Conservation (phyloP, 345 rosid genomes). For the Capsella bursapastoris region DNA sequence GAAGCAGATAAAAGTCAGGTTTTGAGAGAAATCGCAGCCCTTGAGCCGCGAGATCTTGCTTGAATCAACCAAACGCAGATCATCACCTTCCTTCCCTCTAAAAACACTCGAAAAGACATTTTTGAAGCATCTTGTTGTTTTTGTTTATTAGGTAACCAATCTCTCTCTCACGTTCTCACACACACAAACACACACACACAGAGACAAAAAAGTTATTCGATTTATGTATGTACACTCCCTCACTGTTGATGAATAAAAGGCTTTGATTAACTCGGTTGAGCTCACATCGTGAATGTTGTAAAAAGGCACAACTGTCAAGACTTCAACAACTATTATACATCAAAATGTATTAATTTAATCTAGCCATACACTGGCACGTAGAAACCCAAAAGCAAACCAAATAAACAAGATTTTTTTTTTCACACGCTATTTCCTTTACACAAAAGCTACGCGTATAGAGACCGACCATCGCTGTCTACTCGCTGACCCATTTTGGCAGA, state of each 20-base stretch:
- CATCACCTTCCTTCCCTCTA: constrained; percentile 33
- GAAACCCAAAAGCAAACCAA: background rate
- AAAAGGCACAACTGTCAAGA: background rate
- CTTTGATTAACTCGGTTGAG: constrained; percentile 11
- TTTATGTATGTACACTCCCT: constrained; percentile 32
- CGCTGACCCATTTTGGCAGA: constrained; percentile 30
- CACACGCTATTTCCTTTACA: constrained; percentile 8
- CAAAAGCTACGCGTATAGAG: constrained; percentile 28
- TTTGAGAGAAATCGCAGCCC: constrained; percentile 78
- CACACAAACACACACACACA: constrained; percentile 20
- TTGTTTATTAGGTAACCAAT: constrained; percentile 34
- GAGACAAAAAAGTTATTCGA: constrained; percentile 15
- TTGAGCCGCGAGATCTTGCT: constrained; percentile 54
- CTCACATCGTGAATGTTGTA: constrained; percentile 31
- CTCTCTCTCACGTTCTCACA: constrained; percentile 12
- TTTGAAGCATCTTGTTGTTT: constrained; percentile 42
- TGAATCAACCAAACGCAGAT: constrained; percentile 12
- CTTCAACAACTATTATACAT: constrained; percentile 26
- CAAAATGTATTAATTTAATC: constrained; percentile 1
- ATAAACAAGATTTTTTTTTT: background rate
- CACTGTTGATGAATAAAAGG: constrained; percentile 41
- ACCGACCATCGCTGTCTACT: constrained; percentile 13
- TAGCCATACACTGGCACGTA: background rate
- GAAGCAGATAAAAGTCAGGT: constrained; percentile 97
- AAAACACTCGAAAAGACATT: constrained; percentile 35